A percentile compares a stretch with the other conserved stretches of the same genome.
phyloP scores from a whole-genome alignment of 2,329 filamentous ascomycete genomes.

The Verticillium klebahnii region DNA sequence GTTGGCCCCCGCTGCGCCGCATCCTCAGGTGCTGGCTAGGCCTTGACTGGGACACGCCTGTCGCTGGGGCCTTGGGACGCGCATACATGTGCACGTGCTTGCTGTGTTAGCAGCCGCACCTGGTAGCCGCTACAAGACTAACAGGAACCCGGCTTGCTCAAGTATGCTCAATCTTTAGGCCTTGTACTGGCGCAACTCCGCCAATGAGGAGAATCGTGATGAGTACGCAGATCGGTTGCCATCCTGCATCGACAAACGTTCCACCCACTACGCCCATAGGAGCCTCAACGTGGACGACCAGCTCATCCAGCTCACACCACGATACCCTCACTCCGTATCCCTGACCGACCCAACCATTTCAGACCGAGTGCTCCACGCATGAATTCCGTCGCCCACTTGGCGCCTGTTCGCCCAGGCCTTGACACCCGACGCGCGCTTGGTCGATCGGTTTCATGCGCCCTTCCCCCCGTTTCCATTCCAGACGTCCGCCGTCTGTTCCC shows the following conservation, averaged over 20 bases:
- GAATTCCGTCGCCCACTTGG: not conserved
- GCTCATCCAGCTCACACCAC: too few relatives aligned
- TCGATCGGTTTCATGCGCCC: not conserved
- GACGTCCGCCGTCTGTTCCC: not conserved
- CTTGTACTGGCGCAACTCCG: too few relatives aligned
- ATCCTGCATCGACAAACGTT: too few relatives aligned
- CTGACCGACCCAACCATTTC: too few relatives aligned
- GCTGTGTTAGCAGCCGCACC: not conserved
- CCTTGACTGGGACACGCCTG: not conserved
- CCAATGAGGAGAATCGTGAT: too few relatives aligned
- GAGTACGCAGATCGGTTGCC: too few relatives aligned
- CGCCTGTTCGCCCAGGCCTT: not conserved
- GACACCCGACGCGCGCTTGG: not conserved
- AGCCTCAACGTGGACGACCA: too few relatives aligned
- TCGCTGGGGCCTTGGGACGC: not conserved
- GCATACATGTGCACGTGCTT: not conserved
- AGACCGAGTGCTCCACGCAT: not conserved
- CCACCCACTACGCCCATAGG: too few relatives aligned
- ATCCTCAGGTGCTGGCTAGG: not conserved
- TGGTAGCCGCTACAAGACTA: too few relatives aligned
- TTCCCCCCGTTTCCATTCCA: not conserved
- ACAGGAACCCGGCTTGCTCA: too few relatives aligned
- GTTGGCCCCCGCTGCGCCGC: not conserved
- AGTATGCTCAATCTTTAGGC: too few relatives aligned
- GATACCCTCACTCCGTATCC: too few relatives aligned